Conservation (phyloP, 2,329 filamentous ascomycete species). For the Pestalotiopsis sp. region DNA sequence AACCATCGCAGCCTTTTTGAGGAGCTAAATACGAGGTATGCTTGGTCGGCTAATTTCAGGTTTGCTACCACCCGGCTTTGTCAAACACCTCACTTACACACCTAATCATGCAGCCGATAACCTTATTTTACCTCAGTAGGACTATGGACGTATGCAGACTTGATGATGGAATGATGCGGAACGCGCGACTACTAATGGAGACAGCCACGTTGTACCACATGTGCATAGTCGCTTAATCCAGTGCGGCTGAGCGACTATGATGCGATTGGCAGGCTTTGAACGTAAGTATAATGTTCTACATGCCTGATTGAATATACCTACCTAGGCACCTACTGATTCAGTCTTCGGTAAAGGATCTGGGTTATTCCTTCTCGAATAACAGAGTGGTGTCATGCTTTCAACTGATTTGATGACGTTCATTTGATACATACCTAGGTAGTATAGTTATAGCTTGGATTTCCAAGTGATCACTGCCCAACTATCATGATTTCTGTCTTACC, state of each 20-base stretch:
- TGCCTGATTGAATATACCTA: background rate
- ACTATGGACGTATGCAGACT: background rate
- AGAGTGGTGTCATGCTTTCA: background rate
- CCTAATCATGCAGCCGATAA: background rate
- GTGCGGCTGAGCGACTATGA: background rate
- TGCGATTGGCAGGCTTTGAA: background rate
- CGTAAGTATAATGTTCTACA: background rate
- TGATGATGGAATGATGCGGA: background rate
- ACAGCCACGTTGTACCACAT: background rate
- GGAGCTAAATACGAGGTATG: background rate
- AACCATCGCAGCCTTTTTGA: background rate
- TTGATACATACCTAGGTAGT: background rate
- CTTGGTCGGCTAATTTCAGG: background rate
- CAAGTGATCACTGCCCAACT: background rate
- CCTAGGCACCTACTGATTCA: background rate
- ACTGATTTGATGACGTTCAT: background rate
- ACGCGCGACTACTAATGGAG: background rate
- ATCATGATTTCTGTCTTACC: background rate
- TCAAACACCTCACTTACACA: background rate
- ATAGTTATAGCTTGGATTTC: background rate
- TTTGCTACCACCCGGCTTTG: background rate
- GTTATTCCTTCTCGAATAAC: background rate
- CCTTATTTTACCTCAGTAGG: background rate
- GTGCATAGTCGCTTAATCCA: background rate
- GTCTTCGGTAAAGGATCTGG: background rate